phyloP scores from a whole-genome alignment of 768 basidiomycete genomes.

The Mycena albidolilacea region DNA sequence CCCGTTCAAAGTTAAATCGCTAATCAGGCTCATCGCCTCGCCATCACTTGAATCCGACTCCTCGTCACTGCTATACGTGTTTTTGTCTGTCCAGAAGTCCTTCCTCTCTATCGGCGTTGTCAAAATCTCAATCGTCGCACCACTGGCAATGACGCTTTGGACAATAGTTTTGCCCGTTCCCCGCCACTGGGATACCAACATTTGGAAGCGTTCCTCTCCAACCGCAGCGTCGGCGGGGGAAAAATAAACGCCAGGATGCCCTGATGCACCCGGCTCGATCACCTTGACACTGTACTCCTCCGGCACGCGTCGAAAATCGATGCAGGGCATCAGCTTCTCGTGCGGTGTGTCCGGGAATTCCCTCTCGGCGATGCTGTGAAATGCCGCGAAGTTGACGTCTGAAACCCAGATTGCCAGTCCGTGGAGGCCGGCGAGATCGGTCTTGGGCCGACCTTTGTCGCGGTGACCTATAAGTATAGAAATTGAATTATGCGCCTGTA shows the following conservation, averaged over 20 bases:
- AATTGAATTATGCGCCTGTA: not conserved
- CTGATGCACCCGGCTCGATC: conserved; percentile 29
- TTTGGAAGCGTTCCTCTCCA: conserved; percentile 50
- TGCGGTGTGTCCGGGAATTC: conserved; percentile 44
- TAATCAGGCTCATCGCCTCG: no score
- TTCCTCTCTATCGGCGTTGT: conserved; percentile 47
- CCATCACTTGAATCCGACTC: no score
- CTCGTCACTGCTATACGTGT: not conserved
- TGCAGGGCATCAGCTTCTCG: conserved; percentile 47
- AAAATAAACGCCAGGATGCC: conserved; percentile 35
- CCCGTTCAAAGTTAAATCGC: no score
- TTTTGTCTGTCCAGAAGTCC: conserved; percentile 46
- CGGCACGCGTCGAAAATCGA: conserved; percentile 51
- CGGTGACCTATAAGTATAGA: conserved; percentile 46
- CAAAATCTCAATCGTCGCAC: conserved; percentile 47
- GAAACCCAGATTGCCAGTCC: conserved; percentile 50
- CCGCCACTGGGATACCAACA: conserved; percentile 42
- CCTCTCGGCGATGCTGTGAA: conserved; percentile 44
- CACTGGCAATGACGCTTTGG: conserved; percentile 51
- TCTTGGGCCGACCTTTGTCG: conserved; percentile 47
- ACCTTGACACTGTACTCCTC: conserved; percentile 44
- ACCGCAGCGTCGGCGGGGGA: conserved; percentile 23
- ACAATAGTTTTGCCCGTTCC: conserved; percentile 45
- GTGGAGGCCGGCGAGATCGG: conserved; percentile 51
- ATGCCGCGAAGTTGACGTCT: conserved; percentile 41